Conservation (phyloP, 2,329 filamentous ascomycete genomes). For the Xenoacremonium recifei region DNA sequence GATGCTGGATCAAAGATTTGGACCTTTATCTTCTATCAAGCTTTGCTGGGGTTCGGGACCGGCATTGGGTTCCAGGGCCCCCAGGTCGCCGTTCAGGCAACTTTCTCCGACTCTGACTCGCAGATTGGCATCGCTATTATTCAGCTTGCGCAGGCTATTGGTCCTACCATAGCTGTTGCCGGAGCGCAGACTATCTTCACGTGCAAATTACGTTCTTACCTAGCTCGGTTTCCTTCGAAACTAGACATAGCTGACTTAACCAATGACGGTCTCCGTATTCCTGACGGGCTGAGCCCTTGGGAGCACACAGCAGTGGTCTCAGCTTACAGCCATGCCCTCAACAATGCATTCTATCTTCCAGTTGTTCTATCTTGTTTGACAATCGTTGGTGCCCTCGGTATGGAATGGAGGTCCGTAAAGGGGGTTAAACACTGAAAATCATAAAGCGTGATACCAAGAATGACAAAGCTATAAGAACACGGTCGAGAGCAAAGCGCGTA, state of each 20-base stretch:
- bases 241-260: background rate
- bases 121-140: background rate
- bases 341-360: background rate
- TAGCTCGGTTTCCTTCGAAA: background rate
- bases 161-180: background rate
- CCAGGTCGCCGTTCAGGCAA: background rate
- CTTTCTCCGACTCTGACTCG: background rate
- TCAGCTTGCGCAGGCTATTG: background rate
- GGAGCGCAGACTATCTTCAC: conserved; percentile 30
- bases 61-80: background rate
- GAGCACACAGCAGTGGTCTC: background rate
- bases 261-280: background rate
- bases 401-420: background rate
- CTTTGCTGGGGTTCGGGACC: background rate
- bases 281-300: background rate
- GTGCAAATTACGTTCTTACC: background rate
- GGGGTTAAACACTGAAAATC: too few species aligned
- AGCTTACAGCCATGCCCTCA: background rate
- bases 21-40: background rate
- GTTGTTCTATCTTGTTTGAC: background rate
- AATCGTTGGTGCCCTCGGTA: background rate
- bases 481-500: too few species aligned
- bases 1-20: background rate
- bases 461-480: too few species aligned
- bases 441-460: too few species aligned